Evolutionary conservation across 2,329 filamentous ascomycete species (phyloP), one percentile per base, ranked within the genome.

Genomic region (Escovopsis weberi): DNA sequence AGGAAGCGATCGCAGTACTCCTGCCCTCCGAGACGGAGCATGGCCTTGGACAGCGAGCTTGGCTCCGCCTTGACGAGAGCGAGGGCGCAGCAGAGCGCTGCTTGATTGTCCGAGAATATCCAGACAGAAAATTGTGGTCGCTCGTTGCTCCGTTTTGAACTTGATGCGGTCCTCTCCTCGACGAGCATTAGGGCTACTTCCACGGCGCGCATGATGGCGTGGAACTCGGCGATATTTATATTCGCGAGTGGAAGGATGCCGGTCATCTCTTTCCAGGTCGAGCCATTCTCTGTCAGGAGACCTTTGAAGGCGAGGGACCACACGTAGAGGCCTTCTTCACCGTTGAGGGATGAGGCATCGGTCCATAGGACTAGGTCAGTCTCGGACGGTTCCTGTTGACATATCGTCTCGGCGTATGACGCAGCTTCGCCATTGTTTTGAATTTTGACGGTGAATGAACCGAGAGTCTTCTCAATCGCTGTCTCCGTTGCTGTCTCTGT

Each of bases 141-240:
- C 15, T 2, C 2, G 2, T 15, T 15, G 15, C 15, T 15, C 15
- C 15, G 15, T 15, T 15, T 15, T 15, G 15, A 15, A 15, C 15
- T 26, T n/a, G 30, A 18, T 7, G 12, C 11, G 4, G 30, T 15
- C 12, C 11, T 15, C 8, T 41, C 36, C 6, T 38, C 15, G 10
- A 37, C 12, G 1, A 26, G 3, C 15, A 47, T 38, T 4, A 47
- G 30, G 2, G 49, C 47, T 19, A 39, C 49, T 2, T 47, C 40
- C 4, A 53, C 41, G 2, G 46, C 49, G 26, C 45, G 12, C 2
- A 28, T 12, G 8, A 53, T 45, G n/a, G 44, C 50, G 4, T 43
- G 33, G 6, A 49, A 39, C 35, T 51, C 43, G 6, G 37, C 8
- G 15, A 15, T 28, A 9, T 42, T 11, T 12, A 2, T 18, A 23